Evolutionary conservation across 2,329 filamentous ascomycete genomes (phyloP), one percentile per base, ranked within the genome.

Genomic region (Fusarium luffae): DNA sequence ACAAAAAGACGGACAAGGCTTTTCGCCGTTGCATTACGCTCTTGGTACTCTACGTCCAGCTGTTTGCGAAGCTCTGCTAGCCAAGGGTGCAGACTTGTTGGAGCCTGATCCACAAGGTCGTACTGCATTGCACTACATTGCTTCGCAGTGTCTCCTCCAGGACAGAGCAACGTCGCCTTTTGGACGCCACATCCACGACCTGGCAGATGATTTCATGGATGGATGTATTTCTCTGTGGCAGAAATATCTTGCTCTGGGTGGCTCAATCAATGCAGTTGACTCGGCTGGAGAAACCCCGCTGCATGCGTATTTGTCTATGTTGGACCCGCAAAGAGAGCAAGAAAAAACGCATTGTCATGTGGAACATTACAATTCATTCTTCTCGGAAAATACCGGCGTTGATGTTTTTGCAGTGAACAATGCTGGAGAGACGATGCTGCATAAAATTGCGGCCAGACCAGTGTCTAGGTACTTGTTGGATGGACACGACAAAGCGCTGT

Each of bases 61-160:
- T 16, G 37, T 70, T 10, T 74, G 72, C 57, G 47, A 70, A 16
- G 13, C 59, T 9, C 18, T 74, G 5, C 23, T 74, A 3, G 41
- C 44, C 13, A 74, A 65, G 34, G 65, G 70, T 3, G 68, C 63
- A 7, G 13, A 65, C n/a, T 14, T 65, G 13, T 19, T 69, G 2
- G 61, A 68, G 11, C 23, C 65, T 2, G 70, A 71, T 32, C 65
- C 61, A 0, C 42, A 63, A 2, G 68, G 72, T 2, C 54, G 51
- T 6, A 68, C 72, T 9, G 63, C 59, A 0, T 41, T 74, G 13
- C 72, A 74, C 25, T 32, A 62, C 47, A 63, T 74, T 21, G 68
- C 72, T 4, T 21, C 18, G 1, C 61, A 72, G 5, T 74, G 70
- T 6, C 46, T 72, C 2, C 3, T 32, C 12, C 23, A 5, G 2